These are phyloP conservation scores for Fusarium duplospermum DNA, from an alignment of 2,329 filamentous ascomycete species.

Conservation along the genomic window DNA sequence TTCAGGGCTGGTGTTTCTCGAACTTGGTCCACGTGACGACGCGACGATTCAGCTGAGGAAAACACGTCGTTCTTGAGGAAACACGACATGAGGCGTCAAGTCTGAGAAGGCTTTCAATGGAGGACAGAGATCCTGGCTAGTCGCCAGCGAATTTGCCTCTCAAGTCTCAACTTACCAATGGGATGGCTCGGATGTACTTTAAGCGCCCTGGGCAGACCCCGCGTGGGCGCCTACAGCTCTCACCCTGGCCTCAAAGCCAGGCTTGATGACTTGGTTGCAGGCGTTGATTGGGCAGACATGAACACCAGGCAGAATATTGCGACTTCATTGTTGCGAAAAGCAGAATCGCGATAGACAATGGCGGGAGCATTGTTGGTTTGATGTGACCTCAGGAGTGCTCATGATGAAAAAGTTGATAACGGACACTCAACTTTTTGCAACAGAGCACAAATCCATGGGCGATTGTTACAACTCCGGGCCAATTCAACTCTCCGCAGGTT, in stretches of 20 bases:
- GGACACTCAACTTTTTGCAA: background rate
- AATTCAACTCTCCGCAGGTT: slow-evolving; percentile 4
- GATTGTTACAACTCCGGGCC: background rate
- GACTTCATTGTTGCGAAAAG: background rate
- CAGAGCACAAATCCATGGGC: background rate
- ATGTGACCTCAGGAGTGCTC: background rate
- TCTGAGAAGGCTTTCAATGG: slow-evolving; percentile 17
- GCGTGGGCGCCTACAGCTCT: slow-evolving; percentile 32
- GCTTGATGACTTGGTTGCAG: slow-evolving; percentile 13
- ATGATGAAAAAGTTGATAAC: background rate
- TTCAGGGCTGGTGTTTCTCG: background rate
- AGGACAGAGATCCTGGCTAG: slow-evolving; percentile 13
- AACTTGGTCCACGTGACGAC: slow-evolving; percentile 16
- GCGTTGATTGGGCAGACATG: slow-evolving; percentile 24
- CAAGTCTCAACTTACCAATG: slow-evolving; percentile 23
- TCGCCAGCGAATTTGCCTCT: slow-evolving; percentile 18
- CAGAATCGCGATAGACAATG: background rate
- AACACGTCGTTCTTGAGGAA: background rate
- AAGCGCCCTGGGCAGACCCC: slow-evolving; percentile 29
- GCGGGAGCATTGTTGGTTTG: background rate
- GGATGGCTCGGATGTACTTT: slow-evolving; percentile 5
- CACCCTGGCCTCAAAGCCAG: slow-evolving; percentile 11
- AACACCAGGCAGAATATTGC: background rate
- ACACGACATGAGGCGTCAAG: background rate
- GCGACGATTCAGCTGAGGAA: background rate